Conservation (phyloP, 139 green algal genomes). For the Marvania coccoides region DNA sequence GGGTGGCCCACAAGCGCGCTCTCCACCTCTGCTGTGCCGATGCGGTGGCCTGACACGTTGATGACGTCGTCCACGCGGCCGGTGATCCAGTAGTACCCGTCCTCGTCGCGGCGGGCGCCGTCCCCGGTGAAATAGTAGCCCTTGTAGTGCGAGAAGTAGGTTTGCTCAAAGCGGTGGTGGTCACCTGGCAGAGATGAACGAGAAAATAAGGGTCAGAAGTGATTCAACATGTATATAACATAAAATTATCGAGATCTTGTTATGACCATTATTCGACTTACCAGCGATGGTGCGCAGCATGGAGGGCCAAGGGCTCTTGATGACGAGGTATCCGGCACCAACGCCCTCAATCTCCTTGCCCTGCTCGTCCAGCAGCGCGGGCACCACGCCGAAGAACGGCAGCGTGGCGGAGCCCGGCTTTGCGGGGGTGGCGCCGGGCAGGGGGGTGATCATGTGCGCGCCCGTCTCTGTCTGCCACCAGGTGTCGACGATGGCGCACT, state of each 20-base stretch:
- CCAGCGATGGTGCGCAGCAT: conserved; percentile 76
- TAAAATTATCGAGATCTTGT: no score
- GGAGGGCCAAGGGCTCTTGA: conserved; percentile 81
- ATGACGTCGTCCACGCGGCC: conserved; percentile 95
- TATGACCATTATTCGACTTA: no score
- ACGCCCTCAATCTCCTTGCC: conserved; percentile 50
- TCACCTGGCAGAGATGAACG: no score
- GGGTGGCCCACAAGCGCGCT: conserved; percentile 66
- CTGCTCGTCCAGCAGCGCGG: conserved; percentile 80
- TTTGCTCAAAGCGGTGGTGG: conserved; percentile 85
- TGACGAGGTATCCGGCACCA: conserved; percentile 40
- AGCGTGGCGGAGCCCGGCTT: conserved; percentile 86
- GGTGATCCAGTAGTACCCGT: conserved; percentile 80
- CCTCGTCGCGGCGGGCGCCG: conserved; percentile 47
- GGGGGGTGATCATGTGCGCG: conserved; percentile 77
- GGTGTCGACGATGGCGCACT: conserved; percentile 88
- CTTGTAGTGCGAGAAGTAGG: conserved; percentile 89
- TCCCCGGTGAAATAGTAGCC: conserved; percentile 91
- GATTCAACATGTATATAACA: no score
- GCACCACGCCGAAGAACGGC: conserved; percentile 93
- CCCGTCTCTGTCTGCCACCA: conserved; percentile 98
- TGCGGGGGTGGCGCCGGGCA: conserved; percentile 64
- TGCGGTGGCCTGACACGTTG: conserved; percentile 80
- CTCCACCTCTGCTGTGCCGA: conserved; percentile 95
- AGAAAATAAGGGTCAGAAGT: no score